Evolutionary conservation across 1,284 basidiomycete genomes (phyloP).

Genomic region (Cutaneotrichosporon mucoides): DNA sequence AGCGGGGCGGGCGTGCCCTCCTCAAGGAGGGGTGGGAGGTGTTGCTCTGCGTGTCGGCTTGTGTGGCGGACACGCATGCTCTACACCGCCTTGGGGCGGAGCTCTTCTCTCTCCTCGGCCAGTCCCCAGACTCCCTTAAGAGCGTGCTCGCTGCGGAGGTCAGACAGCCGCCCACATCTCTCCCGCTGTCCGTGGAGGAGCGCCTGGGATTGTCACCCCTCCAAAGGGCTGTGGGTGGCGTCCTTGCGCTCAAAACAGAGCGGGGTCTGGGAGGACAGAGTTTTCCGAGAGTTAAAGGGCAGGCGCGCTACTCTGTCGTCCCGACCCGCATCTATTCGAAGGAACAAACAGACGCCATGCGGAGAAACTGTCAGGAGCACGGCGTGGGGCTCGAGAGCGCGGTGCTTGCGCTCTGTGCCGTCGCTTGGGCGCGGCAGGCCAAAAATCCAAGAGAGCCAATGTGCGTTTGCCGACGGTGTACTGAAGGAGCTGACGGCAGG

Average conservation of each 20-base stretch:
- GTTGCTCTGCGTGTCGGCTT: slow-evolving; percentile 66
- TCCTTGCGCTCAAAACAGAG: slow-evolving; percentile 35
- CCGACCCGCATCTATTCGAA: slow-evolving; percentile 25
- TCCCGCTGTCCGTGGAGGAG: slow-evolving; percentile 24
- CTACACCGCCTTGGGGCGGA: slow-evolving; percentile 69
- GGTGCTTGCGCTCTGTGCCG: slow-evolving; percentile 67
- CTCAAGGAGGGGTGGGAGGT: slow-evolving; percentile 42
- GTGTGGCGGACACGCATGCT: slow-evolving; percentile 72
- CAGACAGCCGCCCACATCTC: not conserved
- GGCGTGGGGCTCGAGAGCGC: slow-evolving; percentile 70
- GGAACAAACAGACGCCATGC: slow-evolving; percentile 50
- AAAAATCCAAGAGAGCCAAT: slow-evolving; percentile 5
- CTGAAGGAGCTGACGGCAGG: slow-evolving; percentile 55
- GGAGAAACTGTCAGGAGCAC: slow-evolving; percentile 52
- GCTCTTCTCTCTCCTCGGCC: slow-evolving; percentile 58
- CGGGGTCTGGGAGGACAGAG: slow-evolving; percentile 24
- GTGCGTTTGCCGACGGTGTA: not conserved
- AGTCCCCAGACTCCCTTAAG: slow-evolving; percentile 19
- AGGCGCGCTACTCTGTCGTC: slow-evolving; percentile 24
- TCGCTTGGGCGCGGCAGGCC: slow-evolving; percentile 62
- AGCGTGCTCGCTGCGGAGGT: not conserved
- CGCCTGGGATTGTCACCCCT: slow-evolving; percentile 11
- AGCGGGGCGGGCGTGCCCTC: slow-evolving; percentile 44
- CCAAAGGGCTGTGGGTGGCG: not conserved
- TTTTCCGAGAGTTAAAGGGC: slow-evolving; percentile 16